phyloP scores from a whole-genome alignment of 257 asterid genomes.

The Anisodus acutangulus region DNA sequence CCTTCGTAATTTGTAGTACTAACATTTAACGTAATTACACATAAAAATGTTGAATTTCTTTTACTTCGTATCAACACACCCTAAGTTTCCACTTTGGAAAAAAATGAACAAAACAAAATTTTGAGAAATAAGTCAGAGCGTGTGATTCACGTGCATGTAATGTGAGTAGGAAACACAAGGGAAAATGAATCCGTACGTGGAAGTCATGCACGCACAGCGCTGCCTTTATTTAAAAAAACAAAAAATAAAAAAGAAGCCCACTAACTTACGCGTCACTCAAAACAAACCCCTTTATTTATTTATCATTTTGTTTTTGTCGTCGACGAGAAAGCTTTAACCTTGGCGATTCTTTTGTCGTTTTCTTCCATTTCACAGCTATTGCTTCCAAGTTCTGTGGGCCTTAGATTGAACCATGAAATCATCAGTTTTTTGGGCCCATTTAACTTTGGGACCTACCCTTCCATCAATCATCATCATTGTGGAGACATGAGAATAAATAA shows the following conservation, averaged over 20 bases:
- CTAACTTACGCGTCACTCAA: neutral
- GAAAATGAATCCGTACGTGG: slow-evolving; percentile 19
- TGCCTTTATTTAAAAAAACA: neutral
- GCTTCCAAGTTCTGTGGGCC: neutral
- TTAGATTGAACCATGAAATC: neutral
- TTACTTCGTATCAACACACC: too few relatives aligned
- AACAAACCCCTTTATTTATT: neutral
- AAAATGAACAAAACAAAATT: too few relatives aligned
- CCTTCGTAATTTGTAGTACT: too few relatives aligned
- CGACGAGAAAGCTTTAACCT: neutral
- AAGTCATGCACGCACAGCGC: slow-evolving; percentile 3
- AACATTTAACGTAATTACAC: too few relatives aligned
- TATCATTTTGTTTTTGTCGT: too few relatives aligned
- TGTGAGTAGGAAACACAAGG: neutral
- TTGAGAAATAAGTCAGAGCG: neutral
- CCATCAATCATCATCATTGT: slow-evolving; percentile 24
- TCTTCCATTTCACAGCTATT: neutral
- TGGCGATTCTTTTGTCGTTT: neutral
- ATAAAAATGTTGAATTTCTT: too few relatives aligned
- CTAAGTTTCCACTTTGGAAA: too few relatives aligned
- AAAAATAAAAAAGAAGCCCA: neutral
- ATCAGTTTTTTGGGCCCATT: neutral
- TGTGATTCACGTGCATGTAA: neutral
- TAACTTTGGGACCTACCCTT: neutral
- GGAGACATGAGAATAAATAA: slow-evolving; percentile 15